Conservation (phyloP, 1,284 basidiomycete genomes). For the Trichosporon ovoides region DNA sequence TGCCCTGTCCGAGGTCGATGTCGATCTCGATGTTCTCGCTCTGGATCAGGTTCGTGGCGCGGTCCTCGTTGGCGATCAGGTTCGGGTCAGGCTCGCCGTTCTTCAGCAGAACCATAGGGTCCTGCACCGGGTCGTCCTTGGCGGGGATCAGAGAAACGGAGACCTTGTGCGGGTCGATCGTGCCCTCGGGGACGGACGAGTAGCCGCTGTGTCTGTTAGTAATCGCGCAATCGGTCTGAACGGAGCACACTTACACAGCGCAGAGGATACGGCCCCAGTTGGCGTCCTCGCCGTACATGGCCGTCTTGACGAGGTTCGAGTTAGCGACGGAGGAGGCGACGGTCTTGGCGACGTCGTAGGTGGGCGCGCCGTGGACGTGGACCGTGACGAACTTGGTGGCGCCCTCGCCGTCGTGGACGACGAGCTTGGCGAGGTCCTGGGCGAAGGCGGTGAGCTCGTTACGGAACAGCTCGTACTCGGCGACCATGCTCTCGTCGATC, state of each 20-base stretch:
- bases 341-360: conserved; percentile 76
- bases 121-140: conserved; percentile 25
- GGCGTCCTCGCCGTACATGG: conserved; percentile 75
- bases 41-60: conserved; percentile 74
- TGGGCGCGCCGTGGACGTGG: conserved; percentile 74
- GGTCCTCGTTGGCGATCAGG: conserved; percentile 66
- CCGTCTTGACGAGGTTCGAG: conserved; percentile 91
- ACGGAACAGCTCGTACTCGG: conserved; percentile 67
- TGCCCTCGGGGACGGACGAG: conserved; percentile 56
- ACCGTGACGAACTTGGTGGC: conserved; percentile 97
- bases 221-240: conserved; percentile 15
- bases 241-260: conserved; percentile 54
- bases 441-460: conserved; percentile 78
- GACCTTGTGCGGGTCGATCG: conserved; percentile 71
- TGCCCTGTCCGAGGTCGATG: conserved; percentile 70
- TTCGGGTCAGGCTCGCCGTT: conserved; percentile 79
- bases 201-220: conserved; percentile 58
- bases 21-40: conserved; percentile 79
- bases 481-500: conserved; percentile 64
- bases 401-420: conserved; percentile 94
- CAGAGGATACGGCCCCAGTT: conserved; percentile 98
- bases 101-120: conserved; percentile 63
- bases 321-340: conserved; percentile 88
- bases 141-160: conserved; percentile 78
- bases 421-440: conserved; percentile 82